Evolutionary conservation across 768 basidiomycete species (phyloP).

Genomic region (Suillus cothurnatus): DNA sequence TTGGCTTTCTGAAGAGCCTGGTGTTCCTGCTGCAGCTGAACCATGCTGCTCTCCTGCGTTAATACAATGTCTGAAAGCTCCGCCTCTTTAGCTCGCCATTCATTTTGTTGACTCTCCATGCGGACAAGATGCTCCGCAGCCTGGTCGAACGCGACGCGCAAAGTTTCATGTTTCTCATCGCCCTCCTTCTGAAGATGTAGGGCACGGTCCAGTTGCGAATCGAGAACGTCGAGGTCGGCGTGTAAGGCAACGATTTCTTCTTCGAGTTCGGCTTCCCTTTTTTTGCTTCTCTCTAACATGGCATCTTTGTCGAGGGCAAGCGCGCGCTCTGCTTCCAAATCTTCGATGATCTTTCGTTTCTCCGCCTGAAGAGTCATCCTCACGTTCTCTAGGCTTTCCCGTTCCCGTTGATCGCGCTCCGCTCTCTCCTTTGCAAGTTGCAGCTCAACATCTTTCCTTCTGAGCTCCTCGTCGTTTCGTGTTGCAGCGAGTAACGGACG

Average conservation of each 20-base stretch:
- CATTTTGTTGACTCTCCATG: slow-evolving; percentile 75
- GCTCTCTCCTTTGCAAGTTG: slow-evolving; percentile 79
- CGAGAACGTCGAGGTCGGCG: slow-evolving; percentile 79
- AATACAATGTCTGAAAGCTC: slow-evolving; percentile 62
- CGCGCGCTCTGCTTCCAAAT: slow-evolving; percentile 80
- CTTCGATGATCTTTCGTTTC: slow-evolving; percentile 79
- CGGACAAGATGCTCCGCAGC: slow-evolving; percentile 86
- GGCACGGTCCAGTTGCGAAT: slow-evolving; percentile 83
- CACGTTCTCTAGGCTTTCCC: slow-evolving; percentile 73
- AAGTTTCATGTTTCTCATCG: slow-evolving; percentile 74
- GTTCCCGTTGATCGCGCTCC: slow-evolving; percentile 83
- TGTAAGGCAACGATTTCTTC: slow-evolving; percentile 84
- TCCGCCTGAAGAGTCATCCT: slow-evolving; percentile 84
- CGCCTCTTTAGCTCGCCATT: slow-evolving; percentile 63
- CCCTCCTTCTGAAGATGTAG: slow-evolving; percentile 76
- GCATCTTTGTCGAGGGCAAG: slow-evolving; percentile 83
- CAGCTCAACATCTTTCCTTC: slow-evolving; percentile 85
- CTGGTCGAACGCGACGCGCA: slow-evolving; percentile 75
- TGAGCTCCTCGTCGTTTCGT: slow-evolving; percentile 87
- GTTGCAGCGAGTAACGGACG: slow-evolving; percentile 93
- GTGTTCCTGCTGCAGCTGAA: slow-evolving; percentile 56
- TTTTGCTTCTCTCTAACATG: slow-evolving; percentile 80
- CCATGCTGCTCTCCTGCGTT: slow-evolving; percentile 59
- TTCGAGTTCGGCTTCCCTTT: slow-evolving; percentile 81
- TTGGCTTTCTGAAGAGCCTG: slow-evolving; percentile 64